Conservation (phyloP, 148 eudicot genomes). For the Camellia sinensis region DNA sequence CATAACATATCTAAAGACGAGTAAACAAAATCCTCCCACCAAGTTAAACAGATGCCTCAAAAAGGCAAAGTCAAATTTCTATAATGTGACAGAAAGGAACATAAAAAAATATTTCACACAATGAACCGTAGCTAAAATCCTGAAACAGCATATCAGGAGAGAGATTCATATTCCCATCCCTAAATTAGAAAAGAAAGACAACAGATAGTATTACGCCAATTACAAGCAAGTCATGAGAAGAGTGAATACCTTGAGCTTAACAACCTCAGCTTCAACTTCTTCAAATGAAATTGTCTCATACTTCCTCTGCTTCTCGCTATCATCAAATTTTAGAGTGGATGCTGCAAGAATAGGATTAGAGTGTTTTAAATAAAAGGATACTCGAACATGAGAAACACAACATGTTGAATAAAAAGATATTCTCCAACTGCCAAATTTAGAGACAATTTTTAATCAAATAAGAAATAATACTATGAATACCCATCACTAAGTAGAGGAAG, state of each 20-base stretch:
- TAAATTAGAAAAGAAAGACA: not conserved
- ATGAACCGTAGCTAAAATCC: not conserved
- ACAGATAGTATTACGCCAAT: not conserved
- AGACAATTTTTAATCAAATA: not conserved
- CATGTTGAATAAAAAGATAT: not conserved
- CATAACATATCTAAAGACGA: not conserved
- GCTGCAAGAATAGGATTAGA: constrained; percentile 50
- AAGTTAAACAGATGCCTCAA: not conserved
- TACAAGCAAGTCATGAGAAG: constrained; percentile 6
- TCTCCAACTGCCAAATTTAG: not conserved
- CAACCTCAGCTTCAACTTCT: constrained; percentile 59
- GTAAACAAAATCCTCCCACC: not conserved
- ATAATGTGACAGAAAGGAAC: not conserved
- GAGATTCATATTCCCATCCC: not conserved
- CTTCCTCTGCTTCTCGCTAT: constrained; percentile 58
- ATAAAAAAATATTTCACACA: not conserved
- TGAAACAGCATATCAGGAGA: not conserved
- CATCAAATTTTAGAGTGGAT: constrained; percentile 68
- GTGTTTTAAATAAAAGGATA: not conserved
- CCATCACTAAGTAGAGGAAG: not conserved
- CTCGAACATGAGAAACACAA: constrained; percentile 13
- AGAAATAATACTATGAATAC: not conserved
- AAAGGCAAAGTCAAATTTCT: not conserved
- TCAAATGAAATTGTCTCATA: constrained; percentile 64
- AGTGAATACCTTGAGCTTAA: constrained; percentile 63